Percentiles rank a stretch among this genome's conserved stretches.
phyloP scores from a whole-genome alignment of 768 basidiomycete species.

The Guyanaporus albipodus region DNA sequence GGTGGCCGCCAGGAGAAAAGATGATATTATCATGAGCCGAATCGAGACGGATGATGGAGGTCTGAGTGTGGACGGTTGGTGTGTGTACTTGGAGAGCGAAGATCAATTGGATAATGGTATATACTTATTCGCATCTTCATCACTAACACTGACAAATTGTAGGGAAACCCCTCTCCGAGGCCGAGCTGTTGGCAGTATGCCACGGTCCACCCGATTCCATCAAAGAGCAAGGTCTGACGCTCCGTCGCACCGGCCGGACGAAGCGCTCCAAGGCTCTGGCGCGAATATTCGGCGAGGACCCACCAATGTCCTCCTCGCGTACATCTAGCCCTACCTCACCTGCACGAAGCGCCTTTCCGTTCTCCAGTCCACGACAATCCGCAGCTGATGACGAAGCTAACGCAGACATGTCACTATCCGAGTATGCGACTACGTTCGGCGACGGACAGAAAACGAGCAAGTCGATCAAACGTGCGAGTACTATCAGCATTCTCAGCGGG shows the following conservation, averaged over 20 bases:
- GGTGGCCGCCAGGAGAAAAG: conserved; percentile 38
- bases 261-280: conserved; percentile 42
- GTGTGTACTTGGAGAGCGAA: conserved; percentile 66
- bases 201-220: conserved; percentile 74
- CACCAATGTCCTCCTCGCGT: conserved; percentile 24
- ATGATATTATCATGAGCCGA: conserved; percentile 46
- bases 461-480: conserved; percentile 78
- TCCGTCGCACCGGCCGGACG: conserved; percentile 51
- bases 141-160: not conserved
- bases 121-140: conserved; percentile 13
- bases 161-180: conserved; percentile 79
- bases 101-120: conserved; percentile 50
- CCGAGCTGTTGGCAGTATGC: conserved; percentile 78
- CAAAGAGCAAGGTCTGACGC: conserved; percentile 73
- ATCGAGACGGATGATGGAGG: conserved; percentile 71
- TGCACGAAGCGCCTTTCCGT: conserved; percentile 14
- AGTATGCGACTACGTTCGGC: conserved; percentile 25
- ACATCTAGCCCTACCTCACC: conserved; percentile 37
- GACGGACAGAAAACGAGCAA: conserved; percentile 26
- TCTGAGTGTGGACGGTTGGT: conserved; percentile 86
- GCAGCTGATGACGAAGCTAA: conserved; percentile 37
- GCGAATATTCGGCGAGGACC: conserved; percentile 46
- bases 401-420: conserved; percentile 31
- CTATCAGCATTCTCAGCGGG: conserved; percentile 90
- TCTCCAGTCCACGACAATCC: conserved; percentile 8